A percentile compares a stretch with the other conserved stretches of the same genome.
phyloP scores from a whole-genome alignment of 257 asterid genomes.

The Leptodermis oblonga region DNA sequence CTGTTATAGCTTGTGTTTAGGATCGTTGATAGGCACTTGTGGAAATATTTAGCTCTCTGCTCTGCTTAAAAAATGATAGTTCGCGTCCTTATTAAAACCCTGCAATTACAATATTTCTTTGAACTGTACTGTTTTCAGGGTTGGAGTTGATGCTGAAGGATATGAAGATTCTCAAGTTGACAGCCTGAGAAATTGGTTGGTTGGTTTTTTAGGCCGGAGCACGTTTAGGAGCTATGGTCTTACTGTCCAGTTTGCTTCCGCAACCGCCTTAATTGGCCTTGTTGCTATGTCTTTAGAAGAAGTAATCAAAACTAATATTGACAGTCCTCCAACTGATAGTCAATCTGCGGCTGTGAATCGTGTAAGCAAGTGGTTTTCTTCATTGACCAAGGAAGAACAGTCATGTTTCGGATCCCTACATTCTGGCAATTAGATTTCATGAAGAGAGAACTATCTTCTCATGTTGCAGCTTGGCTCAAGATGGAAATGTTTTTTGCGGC shows the following conservation, averaged over 20 bases:
- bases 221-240: slow-evolving; percentile 30
- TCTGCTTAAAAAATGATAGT: background rate
- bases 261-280: slow-evolving; percentile 46
- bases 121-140: slow-evolving; percentile 38
- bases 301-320: slow-evolving; percentile 27
- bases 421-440: slow-evolving; percentile 11
- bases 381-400: slow-evolving; percentile 52
- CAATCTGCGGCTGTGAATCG: slow-evolving; percentile 33
- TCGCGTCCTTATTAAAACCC: background rate
- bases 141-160: slow-evolving; percentile 56
- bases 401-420: slow-evolving; percentile 41
- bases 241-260: slow-evolving; percentile 40
- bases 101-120: background rate
- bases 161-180: slow-evolving; percentile 47
- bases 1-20: background rate
- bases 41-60: background rate
- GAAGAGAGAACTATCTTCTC: background rate
- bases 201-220: slow-evolving; percentile 26
- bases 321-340: slow-evolving; percentile 19
- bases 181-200: slow-evolving; percentile 46
- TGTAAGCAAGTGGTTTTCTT: slow-evolving; percentile 60
- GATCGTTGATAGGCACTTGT: background rate
- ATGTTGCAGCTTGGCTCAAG: background rate
- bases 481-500: background rate
- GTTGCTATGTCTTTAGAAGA: slow-evolving; percentile 46